Conservation (phyloP, 148 eudicot species). For the Mesembryanthemum crystallinum region DNA sequence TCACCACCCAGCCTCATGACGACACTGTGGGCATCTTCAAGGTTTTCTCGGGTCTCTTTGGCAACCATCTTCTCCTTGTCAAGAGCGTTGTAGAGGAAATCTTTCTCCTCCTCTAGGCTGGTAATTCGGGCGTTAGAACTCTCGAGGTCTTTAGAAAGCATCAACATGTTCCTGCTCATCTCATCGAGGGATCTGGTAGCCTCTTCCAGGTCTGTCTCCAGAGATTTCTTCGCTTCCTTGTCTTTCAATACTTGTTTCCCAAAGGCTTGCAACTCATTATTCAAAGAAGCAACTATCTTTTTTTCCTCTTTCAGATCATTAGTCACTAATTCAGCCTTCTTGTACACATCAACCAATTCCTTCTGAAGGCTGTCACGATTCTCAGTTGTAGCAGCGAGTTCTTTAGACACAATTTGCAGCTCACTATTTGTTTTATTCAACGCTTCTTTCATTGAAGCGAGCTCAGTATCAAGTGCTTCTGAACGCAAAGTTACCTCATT, state of each 20-base stretch:
- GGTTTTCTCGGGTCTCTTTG: conserved; percentile 47
- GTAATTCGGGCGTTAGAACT: conserved; percentile 40
- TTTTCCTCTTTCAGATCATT: conserved; percentile 53
- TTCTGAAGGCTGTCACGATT: conserved; percentile 44
- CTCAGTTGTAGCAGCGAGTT: conserved; percentile 37
- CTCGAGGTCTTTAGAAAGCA: conserved; percentile 59
- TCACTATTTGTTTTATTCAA: conserved; percentile 41
- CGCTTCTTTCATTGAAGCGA: conserved; percentile 44
- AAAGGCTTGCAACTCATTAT: conserved; percentile 41
- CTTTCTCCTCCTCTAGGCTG: conserved; percentile 55
- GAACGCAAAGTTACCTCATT: conserved; percentile 42
- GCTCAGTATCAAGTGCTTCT: conserved; percentile 44
- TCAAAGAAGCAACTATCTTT: conserved; percentile 41
- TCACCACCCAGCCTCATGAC: conserved; percentile 68
- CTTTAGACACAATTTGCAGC: conserved; percentile 34
- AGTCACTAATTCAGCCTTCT: conserved; percentile 46
- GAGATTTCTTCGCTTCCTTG: conserved; percentile 40
- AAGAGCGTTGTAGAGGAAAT: conserved; percentile 34
- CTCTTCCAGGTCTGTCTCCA: conserved; percentile 60
- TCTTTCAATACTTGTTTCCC: conserved; percentile 50
- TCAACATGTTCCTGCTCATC: conserved; percentile 43
- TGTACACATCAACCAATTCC: conserved; percentile 56
- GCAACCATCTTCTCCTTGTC: conserved; percentile 47
- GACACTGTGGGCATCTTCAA: conserved; percentile 64
- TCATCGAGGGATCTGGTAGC: conserved; percentile 70